Evolutionary conservation across 2,329 filamentous ascomycete species (phyloP).

Genomic region (Fusarium verticillioides): DNA sequence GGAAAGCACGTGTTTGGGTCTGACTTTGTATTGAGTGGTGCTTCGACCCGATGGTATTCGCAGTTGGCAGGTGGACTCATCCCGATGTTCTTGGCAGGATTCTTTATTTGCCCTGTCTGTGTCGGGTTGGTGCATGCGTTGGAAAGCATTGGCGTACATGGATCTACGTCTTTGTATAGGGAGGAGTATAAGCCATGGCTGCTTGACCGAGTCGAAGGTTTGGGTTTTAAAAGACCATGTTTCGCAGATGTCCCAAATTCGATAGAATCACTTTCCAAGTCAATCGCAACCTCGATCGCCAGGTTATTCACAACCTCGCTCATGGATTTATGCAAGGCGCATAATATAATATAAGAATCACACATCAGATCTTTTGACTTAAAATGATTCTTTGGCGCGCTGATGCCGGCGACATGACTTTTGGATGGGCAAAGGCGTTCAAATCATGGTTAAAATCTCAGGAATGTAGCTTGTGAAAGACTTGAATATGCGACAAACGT

Average conservation of each 20-base stretch:
- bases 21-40: background rate
- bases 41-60: background rate
- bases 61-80: background rate
- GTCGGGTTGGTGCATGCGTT: background rate
- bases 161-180: background rate
- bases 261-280: background rate
- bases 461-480: background rate
- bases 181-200: background rate
- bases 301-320: background rate
- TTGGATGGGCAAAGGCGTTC: background rate
- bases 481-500: background rate
- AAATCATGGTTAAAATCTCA: background rate
- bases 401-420: background rate
- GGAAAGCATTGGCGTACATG: background rate
- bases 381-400: background rate
- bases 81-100: background rate
- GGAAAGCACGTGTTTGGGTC: accelerated
- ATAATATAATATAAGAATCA: no score
- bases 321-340: no score
- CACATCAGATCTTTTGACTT: no score
- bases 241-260: background rate
- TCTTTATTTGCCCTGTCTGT: conserved; percentile 5
- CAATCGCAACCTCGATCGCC: background rate
- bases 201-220: background rate
- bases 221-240: background rate